Conservation (phyloP, 1,284 basidiomycete species). For the Golubevia pallescens region DNA sequence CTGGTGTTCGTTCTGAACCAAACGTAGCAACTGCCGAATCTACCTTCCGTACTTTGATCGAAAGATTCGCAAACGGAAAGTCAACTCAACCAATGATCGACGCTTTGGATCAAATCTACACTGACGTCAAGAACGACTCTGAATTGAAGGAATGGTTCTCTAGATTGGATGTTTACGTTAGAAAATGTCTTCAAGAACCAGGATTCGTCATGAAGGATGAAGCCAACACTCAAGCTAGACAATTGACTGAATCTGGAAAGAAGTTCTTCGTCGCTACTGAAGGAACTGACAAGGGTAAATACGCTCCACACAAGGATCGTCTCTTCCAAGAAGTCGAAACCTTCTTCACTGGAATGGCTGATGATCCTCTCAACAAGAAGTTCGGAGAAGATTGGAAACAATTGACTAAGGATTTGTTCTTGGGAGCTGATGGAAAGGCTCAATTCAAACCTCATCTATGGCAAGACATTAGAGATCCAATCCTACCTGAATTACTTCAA, state of each 20-base stretch:
- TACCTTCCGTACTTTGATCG: constrained; percentile 76
- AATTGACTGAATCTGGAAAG: constrained; percentile 45
- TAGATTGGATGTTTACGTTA: constrained; percentile 71
- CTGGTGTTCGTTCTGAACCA: constrained; percentile 39
- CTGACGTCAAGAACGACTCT: constrained; percentile 78
- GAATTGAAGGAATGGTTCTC: constrained; percentile 80
- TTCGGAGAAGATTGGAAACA: constrained; percentile 53
- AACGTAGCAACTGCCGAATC: constrained; percentile 48
- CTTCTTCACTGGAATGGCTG: constrained; percentile 53
- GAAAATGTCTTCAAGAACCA: constrained; percentile 77
- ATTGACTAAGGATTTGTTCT: constrained; percentile 56
- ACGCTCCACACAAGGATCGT: constrained; percentile 45
- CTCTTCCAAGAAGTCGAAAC: constrained; percentile 46
- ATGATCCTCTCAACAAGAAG: constrained; percentile 55
- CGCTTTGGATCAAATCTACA: constrained; percentile 76
- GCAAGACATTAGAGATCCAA: constrained; percentile 80
- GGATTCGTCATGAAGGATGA: constrained; percentile 85
- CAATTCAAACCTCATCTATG: constrained; percentile 87
- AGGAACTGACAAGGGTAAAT: constrained; percentile 49
- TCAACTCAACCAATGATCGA: constrained; percentile 73
- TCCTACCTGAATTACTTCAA: constrained; percentile 77
- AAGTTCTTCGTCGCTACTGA: constrained; percentile 48
- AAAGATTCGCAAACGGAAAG: constrained; percentile 83
- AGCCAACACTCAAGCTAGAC: constrained; percentile 71
- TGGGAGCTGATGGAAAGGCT: constrained; percentile 44